phyloP scores from a whole-genome alignment of 78 protist species.

The Planoprotostelium fungivorum region DNA sequence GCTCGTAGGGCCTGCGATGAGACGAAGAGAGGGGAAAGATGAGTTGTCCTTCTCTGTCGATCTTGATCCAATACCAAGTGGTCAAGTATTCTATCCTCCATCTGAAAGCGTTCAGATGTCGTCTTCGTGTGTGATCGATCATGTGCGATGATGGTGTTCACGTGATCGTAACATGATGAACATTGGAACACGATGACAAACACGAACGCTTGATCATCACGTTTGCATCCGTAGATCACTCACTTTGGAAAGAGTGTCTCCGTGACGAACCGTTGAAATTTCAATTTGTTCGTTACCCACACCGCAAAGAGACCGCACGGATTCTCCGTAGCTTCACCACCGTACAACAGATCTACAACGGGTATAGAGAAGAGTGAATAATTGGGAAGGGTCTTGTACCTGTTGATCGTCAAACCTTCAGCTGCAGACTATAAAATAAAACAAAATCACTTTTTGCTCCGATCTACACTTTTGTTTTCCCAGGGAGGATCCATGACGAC shows the following conservation, averaged over 20 bases:
- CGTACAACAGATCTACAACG: neutral
- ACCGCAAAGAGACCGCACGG: neutral
- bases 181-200: too few species aligned
- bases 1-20: constrained; percentile 9
- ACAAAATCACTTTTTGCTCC: constrained; percentile 3
- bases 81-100: neutral
- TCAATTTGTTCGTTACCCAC: constrained; percentile 2
- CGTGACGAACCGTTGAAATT: neutral
- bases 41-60: neutral
- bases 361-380: neutral
- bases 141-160: too few species aligned
- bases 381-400: constrained; percentile 9
- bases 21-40: neutral
- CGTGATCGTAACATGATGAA: too few species aligned
- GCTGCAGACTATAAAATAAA: neutral
- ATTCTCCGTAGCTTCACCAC: neutral
- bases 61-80: constrained; percentile 4
- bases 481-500: constrained; percentile 11
- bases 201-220: too few species aligned
- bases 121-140: too few species aligned
- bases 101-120: neutral
- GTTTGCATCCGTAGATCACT: too few species aligned
- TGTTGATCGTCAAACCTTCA: neutral
- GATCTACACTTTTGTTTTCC: constrained; percentile 4
- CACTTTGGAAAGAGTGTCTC: neutral